Percentiles rank a stretch among this genome's conserved stretches.
Evolutionary conservation across 192 early-diverging fungal genomes (phyloP).

Genomic region (Allomyces arbusculus): DNA sequence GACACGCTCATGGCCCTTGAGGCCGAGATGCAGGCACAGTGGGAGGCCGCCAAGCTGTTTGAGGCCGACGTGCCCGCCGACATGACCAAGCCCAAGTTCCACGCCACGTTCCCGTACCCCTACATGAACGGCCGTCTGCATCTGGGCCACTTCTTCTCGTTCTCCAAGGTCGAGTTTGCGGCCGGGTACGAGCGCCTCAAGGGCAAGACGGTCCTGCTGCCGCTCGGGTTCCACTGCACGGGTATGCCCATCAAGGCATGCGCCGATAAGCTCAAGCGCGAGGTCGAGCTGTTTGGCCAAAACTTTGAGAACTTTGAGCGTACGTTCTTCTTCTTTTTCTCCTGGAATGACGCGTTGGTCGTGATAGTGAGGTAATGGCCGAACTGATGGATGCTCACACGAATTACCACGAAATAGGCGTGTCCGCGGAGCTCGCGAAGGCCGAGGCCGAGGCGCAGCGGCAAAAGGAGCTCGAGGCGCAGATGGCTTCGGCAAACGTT

Average conservation of each 20-base stretch:
- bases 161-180: conserved; percentile 93
- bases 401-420: conserved; percentile 15
- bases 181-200: conserved; percentile 78
- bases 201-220: conserved; percentile 80
- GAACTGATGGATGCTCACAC: conserved; percentile 4
- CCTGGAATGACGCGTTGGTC: too few species aligned
- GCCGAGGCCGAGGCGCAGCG: conserved; percentile 14
- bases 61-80: conserved; percentile 66
- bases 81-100: conserved; percentile 61
- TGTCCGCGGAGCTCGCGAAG: conserved; percentile 16
- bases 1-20: conserved; percentile 60
- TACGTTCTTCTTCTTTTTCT: neutral
- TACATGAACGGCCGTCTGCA: conserved; percentile 92
- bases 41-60: conserved; percentile 57
- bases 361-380: neutral
- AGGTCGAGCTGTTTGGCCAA: conserved; percentile 64
- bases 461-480: too few species aligned
- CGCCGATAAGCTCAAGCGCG: conserved; percentile 40
- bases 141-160: conserved; percentile 87
- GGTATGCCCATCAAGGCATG: conserved; percentile 97
- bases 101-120: conserved; percentile 90
- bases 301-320: conserved; percentile 33
- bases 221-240: conserved; percentile 94
- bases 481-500: conserved; percentile 1
- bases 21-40: conserved; percentile 46